A percentile compares a stretch with the other conserved stretches of the same genome.
phyloP scores from a whole-genome alignment of 805 yeast species.

The Jamesozyma spencerorum region DNA sequence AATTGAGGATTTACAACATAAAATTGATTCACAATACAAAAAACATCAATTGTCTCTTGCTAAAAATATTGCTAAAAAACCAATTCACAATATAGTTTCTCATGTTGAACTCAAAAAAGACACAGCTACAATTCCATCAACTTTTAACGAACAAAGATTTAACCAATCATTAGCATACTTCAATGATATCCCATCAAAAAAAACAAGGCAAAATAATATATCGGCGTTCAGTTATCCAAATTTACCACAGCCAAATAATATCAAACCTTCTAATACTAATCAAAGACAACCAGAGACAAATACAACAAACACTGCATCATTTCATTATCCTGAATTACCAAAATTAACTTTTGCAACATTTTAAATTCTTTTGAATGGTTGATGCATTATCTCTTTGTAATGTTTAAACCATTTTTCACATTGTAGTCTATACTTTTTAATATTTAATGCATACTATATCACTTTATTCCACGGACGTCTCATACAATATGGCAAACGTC shows the following conservation, averaged over 20 bases:
- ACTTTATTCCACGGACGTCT: too few relatives aligned
- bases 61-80: conserved; percentile 20
- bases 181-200: conserved; percentile 2
- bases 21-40: conserved; percentile 15
- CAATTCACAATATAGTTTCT: conserved; percentile 1
- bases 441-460: background rate
- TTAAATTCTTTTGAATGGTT: conserved; percentile 1
- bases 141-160: conserved; percentile 23
- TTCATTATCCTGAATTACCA: conserved; percentile 24
- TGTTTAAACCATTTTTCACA: too few relatives aligned
- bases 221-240: background rate
- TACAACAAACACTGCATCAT: background rate
- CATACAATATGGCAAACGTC: too few relatives aligned
- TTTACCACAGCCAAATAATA: too few relatives aligned
- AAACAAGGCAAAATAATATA: background rate
- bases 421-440: too few relatives aligned
- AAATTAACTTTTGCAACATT: conserved; percentile 15
- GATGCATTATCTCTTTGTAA: too few relatives aligned
- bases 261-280: background rate
- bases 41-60: conserved; percentile 22
- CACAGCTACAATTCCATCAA: conserved; percentile 11
- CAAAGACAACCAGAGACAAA: too few relatives aligned
- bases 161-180: conserved; percentile 19
- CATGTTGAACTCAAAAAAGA: conserved; percentile 1
- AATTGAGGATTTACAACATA: conserved; percentile 21